A percentile compares a stretch with the other conserved stretches of the same genome.
These are phyloP conservation scores for Eucalyptus virginea DNA, from an alignment of 345 rosid genomes.

Conservation along the genomic window DNA sequence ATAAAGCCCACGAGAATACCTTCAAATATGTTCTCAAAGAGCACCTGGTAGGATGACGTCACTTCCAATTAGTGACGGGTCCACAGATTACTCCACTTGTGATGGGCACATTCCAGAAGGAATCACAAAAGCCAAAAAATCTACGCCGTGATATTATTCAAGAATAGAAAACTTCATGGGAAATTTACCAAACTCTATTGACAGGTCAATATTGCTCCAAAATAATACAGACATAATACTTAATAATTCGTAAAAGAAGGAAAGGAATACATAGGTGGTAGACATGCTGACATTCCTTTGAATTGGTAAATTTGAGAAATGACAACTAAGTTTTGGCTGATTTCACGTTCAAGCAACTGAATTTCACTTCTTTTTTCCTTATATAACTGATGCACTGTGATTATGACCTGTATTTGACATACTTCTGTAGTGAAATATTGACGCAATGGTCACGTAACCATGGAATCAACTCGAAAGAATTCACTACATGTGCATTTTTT, in stretches of 20 bases:
- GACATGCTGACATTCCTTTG: not conserved
- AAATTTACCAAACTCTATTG: not conserved
- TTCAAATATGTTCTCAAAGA: not conserved
- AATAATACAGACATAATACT: not conserved
- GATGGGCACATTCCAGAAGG: not conserved
- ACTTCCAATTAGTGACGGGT: not conserved
- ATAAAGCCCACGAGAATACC: not conserved
- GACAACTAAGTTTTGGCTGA: not conserved
- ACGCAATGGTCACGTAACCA: not conserved
- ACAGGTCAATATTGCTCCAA: not conserved
- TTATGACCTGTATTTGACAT: not conserved
- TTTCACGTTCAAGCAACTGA: not conserved
- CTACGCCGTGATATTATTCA: not conserved
- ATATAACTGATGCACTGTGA: not conserved
- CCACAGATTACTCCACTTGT: not conserved
- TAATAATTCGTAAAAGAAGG: not conserved
- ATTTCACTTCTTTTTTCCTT: not conserved
- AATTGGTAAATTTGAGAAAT: too few relatives aligned
- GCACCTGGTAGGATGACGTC: not conserved
- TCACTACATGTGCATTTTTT: not conserved
- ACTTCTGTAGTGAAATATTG: not conserved
- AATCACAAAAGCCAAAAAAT: not conserved
- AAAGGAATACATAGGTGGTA: not conserved
- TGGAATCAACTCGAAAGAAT: not conserved
- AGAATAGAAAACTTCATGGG: not conserved